Percentiles rank a stretch among this genome's conserved stretches.
phyloP scores from a whole-genome alignment of 129 eudicot species.

The Kitagawia praeruptora region DNA sequence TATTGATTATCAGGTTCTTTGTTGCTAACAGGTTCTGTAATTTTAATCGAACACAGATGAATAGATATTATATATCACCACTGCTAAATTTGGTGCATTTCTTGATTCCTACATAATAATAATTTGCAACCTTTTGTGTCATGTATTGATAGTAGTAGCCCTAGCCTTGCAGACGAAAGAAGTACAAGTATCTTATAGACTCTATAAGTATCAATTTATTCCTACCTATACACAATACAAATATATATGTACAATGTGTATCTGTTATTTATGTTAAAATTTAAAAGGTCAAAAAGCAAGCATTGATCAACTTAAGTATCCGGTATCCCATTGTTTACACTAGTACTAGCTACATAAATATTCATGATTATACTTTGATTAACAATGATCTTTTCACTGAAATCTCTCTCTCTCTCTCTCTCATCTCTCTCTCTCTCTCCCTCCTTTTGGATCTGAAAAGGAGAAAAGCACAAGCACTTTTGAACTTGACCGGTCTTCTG shows the following conservation, averaged over 20 bases:
- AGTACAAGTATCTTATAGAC: background rate
- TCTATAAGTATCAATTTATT: background rate
- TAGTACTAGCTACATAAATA: background rate
- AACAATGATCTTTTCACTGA: background rate
- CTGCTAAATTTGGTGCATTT: too few species aligned
- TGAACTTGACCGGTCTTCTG: background rate
- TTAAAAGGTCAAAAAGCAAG: background rate
- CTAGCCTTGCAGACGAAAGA: background rate
- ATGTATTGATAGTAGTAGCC: background rate
- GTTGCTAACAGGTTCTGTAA: too few species aligned
- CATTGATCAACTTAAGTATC: too few species aligned
- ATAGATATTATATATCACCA: too few species aligned
- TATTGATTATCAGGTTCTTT: too few species aligned
- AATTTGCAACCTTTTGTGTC: background rate
- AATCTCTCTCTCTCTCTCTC: too few species aligned
- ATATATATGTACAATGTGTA: background rate
- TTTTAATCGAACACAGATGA: too few species aligned
- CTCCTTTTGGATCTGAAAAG: background rate
- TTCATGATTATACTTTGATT: background rate
- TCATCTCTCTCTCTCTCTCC: background rate
- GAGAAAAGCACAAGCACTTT: background rate
- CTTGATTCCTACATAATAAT: background rate
- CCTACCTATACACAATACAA: background rate
- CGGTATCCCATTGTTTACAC: too few species aligned
- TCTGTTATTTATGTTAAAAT: too few species aligned